These are phyloP conservation scores for Lathyrus sativus DNA, from an alignment of 306 rosid genomes.

Conservation along the genomic window DNA sequence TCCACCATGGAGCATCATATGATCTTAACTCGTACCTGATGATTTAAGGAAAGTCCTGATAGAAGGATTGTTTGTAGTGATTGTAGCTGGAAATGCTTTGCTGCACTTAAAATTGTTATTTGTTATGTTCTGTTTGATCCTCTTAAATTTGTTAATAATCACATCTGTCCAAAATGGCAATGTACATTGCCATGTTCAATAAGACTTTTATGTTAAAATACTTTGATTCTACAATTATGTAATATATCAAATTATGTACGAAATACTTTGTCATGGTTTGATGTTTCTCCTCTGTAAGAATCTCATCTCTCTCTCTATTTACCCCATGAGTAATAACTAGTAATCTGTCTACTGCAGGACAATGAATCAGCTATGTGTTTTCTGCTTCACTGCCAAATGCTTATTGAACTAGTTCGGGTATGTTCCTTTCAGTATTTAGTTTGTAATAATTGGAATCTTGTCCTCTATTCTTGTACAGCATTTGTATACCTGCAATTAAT, in stretches of 20 bases:
- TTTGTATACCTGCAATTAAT: conserved; percentile 1
- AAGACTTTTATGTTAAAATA: conserved; percentile 11
- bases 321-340: conserved; percentile 27
- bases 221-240: conserved; percentile 14
- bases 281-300: conserved; percentile 24
- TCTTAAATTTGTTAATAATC: not conserved
- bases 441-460: conserved; percentile 8
- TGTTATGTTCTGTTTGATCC: conserved; percentile 27
- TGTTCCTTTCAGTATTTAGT: conserved; percentile 39
- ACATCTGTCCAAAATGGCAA: conserved; percentile 19
- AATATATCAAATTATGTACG: conserved; percentile 7
- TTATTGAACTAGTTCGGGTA: conserved; percentile 97
- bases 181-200: conserved; percentile 17
- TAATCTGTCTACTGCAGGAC: conserved; percentile 65
- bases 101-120: conserved; percentile 27
- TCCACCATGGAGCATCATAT: conserved; percentile 4
- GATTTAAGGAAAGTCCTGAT: conserved; percentile 19
- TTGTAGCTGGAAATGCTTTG: conserved; percentile 28
- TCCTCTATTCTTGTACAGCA: not conserved
- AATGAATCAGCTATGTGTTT: conserved; percentile 88
- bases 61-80: not conserved
- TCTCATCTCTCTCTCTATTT: conserved; percentile 19
- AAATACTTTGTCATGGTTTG: conserved; percentile 13
- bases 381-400: conserved; percentile 93
- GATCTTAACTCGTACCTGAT: conserved; percentile 11